phyloP scores from a whole-genome alignment of 2,329 filamentous ascomycete genomes.

The Ophiocordyceps camponoti-rufipedis region DNA sequence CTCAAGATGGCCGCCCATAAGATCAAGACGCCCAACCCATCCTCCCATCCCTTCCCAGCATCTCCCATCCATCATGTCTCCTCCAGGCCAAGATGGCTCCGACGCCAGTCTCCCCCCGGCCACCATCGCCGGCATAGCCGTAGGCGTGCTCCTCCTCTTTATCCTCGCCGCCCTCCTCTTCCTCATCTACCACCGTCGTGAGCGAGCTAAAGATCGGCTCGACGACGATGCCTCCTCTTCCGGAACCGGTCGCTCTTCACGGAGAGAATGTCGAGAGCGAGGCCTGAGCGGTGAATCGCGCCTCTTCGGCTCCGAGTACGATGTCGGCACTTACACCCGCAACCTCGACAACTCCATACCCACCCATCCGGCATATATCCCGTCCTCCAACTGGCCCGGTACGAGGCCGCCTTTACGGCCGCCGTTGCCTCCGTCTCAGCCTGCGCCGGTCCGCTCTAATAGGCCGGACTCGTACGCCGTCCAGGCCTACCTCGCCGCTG shows the following conservation, averaged over 20 bases:
- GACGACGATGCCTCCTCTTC: background rate
- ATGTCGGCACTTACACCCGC: conserved; percentile 5
- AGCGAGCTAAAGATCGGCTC: conserved; percentile 15
- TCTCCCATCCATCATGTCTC: background rate
- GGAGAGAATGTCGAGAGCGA: conserved; percentile 4
- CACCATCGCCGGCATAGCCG: conserved; percentile 34
- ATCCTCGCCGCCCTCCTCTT: conserved; percentile 24
- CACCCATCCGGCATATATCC: conserved; percentile 27
- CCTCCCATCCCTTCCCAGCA: conserved; percentile 9
- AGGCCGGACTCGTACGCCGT: conserved; percentile 15
- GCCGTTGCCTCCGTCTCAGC: conserved; percentile 2
- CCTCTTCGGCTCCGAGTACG: conserved; percentile 12
- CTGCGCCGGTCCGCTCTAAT: conserved; percentile 5
- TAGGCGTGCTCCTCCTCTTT: conserved; percentile 25
- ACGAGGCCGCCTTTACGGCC: background rate
- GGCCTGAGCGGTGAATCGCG: conserved; percentile 1
- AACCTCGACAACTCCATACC: conserved; percentile 17
- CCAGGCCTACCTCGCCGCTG: conserved; percentile 17
- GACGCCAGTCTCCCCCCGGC: conserved; percentile 20
- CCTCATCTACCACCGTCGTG: conserved; percentile 26
- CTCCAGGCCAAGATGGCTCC: conserved; percentile 4
- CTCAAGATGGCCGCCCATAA: conserved; percentile 6
- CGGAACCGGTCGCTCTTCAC: background rate
- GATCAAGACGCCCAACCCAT: conserved; percentile 19
- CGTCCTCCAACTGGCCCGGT: background rate